Evolutionary conservation across 1,139 yeast species (phyloP).

Genomic region (Saccharomyces hybrid): DNA sequence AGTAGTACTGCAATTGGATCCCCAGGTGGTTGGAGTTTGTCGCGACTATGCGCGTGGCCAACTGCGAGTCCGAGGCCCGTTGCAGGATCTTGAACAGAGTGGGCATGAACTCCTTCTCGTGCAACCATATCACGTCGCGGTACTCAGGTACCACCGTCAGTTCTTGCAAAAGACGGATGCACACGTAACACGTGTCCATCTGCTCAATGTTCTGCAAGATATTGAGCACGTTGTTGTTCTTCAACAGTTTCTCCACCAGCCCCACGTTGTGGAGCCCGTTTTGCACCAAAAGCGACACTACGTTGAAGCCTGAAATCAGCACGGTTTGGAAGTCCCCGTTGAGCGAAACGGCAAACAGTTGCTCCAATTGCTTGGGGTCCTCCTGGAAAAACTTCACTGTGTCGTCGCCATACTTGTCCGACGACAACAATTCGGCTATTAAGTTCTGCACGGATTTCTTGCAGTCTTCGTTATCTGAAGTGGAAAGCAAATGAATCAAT

Average conservation of each 20-base stretch:
- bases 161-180: constrained; percentile 30
- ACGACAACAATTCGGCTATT: constrained; percentile 49
- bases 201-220: constrained; percentile 22
- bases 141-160: constrained; percentile 46
- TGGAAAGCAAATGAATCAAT: constrained; percentile 26
- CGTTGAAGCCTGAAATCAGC: constrained; percentile 27
- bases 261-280: constrained; percentile 15
- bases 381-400: constrained; percentile 38
- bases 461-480: constrained; percentile 43
- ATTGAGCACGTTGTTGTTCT: constrained; percentile 13
- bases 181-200: constrained; percentile 29
- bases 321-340: constrained; percentile 24
- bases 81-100: constrained; percentile 42
- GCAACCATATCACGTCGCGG: constrained; percentile 51
- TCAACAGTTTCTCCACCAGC: constrained; percentile 18
- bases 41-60: constrained; percentile 28
- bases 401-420: constrained; percentile 35
- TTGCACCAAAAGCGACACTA: constrained; percentile 33
- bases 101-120: constrained; percentile 48
- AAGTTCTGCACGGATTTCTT: constrained; percentile 66
- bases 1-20: constrained; percentile 78
- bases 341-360: constrained; percentile 29
- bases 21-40: constrained; percentile 44
- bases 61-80: constrained; percentile 11
- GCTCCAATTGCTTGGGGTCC: constrained; percentile 33